phyloP scores from a whole-genome alignment of 73 alveolate genomes.

The Vitrella brassicaformis region DNA sequence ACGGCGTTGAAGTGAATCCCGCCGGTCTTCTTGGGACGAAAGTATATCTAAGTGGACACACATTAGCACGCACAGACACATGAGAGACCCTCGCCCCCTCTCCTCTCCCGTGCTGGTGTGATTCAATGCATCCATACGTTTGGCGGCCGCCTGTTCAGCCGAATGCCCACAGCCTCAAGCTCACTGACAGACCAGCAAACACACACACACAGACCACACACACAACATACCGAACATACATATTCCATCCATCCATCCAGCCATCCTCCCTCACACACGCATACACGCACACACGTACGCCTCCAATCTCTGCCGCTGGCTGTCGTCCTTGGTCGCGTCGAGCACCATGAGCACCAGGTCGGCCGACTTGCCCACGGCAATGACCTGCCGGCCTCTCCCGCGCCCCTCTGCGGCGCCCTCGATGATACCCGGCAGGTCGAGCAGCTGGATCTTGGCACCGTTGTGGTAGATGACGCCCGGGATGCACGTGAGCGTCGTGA shows the following conservation, averaged over 20 bases:
- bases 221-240: neutral
- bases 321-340: conserved; percentile 97
- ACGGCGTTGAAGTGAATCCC: conserved; percentile 27
- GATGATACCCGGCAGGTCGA: conserved; percentile 93
- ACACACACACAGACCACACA: neutral
- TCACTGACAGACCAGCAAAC: conserved; percentile 35
- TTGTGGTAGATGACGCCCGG: conserved; percentile 96
- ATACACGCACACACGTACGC: neutral
- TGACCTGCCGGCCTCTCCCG: conserved; percentile 99
- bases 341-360: conserved; percentile 94
- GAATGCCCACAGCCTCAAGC: conserved; percentile 92
- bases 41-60: neutral
- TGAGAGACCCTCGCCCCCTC: neutral
- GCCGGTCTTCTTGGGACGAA: conserved; percentile 16
- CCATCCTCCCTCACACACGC: neutral
- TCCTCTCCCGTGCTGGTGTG: neutral
- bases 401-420: conserved; percentile 40
- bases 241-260: neutral
- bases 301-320: conserved; percentile 81
- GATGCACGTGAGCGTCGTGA: conserved; percentile 97
- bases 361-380: conserved; percentile 94
- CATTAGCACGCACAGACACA: neutral
- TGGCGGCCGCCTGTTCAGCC: conserved; percentile 89
- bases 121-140: conserved; percentile 44
- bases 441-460: conserved; percentile 87